Percentiles rank a stretch among this genome's conserved stretches.
Conservation (phyloP, 176 grass and related monocot genomes). For the Zoysia pacifica region DNA sequence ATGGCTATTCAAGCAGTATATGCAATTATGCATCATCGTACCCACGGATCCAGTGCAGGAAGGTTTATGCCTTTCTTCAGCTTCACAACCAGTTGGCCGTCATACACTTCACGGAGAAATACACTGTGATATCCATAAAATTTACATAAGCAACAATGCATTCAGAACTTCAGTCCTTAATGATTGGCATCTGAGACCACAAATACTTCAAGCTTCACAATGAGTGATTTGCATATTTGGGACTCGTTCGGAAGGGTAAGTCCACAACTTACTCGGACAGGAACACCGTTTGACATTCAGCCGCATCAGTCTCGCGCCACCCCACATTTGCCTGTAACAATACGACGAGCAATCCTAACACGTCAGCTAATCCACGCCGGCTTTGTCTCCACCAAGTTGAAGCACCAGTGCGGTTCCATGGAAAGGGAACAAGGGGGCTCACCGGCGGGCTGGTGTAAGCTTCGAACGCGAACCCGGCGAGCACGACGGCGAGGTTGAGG, state of each 20-base stretch:
- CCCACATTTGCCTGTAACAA: constrained; percentile 60
- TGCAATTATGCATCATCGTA: constrained; percentile 41
- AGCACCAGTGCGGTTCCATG: background rate
- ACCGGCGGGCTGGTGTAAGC: constrained; percentile 83
- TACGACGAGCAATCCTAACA: constrained; percentile 19
- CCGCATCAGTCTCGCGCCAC: constrained; percentile 82
- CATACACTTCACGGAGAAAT: constrained; percentile 88
- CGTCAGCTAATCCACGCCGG: constrained; percentile 13
- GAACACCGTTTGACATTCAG: constrained; percentile 83
- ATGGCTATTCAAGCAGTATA: background rate
- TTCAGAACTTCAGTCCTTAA: background rate
- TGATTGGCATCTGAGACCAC: background rate
- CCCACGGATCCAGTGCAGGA: constrained; percentile 94
- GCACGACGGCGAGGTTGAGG: constrained; percentile 79
- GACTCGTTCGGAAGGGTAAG: background rate
- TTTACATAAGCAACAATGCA: background rate
- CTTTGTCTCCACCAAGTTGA: background rate
- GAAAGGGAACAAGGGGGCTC: constrained; percentile 5
- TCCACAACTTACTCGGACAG: constrained; percentile 70
- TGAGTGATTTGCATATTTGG: no score
- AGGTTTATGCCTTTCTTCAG: constrained; percentile 77
- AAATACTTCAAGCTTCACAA: background rate
- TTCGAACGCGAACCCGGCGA: constrained; percentile 94
- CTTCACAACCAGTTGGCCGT: constrained; percentile 73
- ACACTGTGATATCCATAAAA: constrained; percentile 53